Percentiles rank a stretch among this genome's conserved stretches.
These are phyloP conservation scores for Botrytis paeoniae DNA, from an alignment of 2,329 filamentous ascomycete genomes.

Conservation along the genomic window DNA sequence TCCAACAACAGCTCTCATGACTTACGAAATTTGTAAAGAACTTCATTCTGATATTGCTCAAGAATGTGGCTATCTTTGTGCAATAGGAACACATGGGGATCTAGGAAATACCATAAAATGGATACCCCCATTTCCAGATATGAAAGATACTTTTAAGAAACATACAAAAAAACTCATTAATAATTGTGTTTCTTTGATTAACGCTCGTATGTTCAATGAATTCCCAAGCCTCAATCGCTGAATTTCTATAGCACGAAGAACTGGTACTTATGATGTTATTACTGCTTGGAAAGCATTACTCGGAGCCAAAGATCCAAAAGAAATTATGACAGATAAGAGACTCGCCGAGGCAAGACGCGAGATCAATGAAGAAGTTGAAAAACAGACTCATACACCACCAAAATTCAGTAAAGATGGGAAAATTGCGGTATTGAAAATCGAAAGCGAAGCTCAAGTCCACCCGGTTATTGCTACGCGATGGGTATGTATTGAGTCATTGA, in stretches of 20 bases:
- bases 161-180: slow-evolving; percentile 62
- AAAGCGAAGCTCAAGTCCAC: slow-evolving; percentile 59
- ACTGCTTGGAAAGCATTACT: slow-evolving; percentile 59
- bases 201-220: slow-evolving; percentile 46
- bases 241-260: slow-evolving; percentile 47
- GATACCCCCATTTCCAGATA: slow-evolving; percentile 64
- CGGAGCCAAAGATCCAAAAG: slow-evolving; percentile 48
- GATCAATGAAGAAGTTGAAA: slow-evolving; percentile 59
- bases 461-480: slow-evolving; percentile 65
- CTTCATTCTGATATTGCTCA: slow-evolving; percentile 50
- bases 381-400: slow-evolving; percentile 59
- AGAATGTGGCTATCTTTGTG: slow-evolving; percentile 59
- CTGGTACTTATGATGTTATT: slow-evolving; percentile 56
- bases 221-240: neutral
- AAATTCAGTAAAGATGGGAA: slow-evolving; percentile 61
- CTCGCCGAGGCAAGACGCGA: slow-evolving; percentile 55
- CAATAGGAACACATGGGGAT: slow-evolving; percentile 65
- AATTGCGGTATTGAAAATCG: slow-evolving; percentile 62
- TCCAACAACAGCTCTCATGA: slow-evolving; percentile 61
- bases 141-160: slow-evolving; percentile 56
- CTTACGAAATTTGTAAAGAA: slow-evolving; percentile 59
- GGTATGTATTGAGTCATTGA: slow-evolving; percentile 34
- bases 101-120: slow-evolving; percentile 63
- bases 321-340: slow-evolving; percentile 48
- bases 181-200: slow-evolving; percentile 60